Base-by-base conservation (phyloP, 371 early-diverging fungal species). In the Catenaria anguillulae region DNA sequence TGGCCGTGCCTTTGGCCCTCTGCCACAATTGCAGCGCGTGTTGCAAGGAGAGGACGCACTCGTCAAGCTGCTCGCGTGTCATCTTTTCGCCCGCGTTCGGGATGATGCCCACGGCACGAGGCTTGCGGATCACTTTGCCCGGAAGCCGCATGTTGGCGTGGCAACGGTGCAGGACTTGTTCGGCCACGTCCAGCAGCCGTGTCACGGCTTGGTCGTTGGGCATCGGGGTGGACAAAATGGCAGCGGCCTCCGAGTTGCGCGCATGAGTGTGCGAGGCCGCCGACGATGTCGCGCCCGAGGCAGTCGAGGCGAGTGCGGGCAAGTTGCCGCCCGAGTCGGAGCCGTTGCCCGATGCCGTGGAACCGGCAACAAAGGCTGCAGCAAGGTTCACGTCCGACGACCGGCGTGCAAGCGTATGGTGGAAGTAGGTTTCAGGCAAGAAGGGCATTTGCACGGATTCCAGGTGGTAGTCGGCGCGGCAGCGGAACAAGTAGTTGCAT, bases 401-500 rank as follows among this genome's bases (percentile, higher is more conserved):
- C 29, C 3, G 29, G 21, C 13, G 19, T 3, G 45, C 8, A 12
- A 61, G 46, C 29, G 50, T 52, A 50, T 10, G 54, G 50, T 46
- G 26, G 23, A 55, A 36, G 48, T 29, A 62, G 66, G 73, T 66
- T 62, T 84, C 84, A 6, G 73, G 68, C 45, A 87, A 74, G 63
- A 81, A 86, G 34, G 58, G 40, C 26, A 58, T n/a, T 17, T 19
- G 33, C n/a, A 58, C 37, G 58, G 26, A 31, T 19, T 74, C 71
- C 29, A 90, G 73, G 17, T 75, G 77, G 63, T 72, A 75, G 50
- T 71, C 65, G 4, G 75, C 54, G 40, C 73, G 64, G 66, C 82
- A 86, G 34, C 77, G 78, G 72, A 88, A 87, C 61, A 90, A 72
- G 63, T 81, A 89, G 74, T 89, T 89, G 73, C 86, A 83, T 65